phyloP scores from a whole-genome alignment of 139 green algal genomes.

The Chlorella sp. region DNA sequence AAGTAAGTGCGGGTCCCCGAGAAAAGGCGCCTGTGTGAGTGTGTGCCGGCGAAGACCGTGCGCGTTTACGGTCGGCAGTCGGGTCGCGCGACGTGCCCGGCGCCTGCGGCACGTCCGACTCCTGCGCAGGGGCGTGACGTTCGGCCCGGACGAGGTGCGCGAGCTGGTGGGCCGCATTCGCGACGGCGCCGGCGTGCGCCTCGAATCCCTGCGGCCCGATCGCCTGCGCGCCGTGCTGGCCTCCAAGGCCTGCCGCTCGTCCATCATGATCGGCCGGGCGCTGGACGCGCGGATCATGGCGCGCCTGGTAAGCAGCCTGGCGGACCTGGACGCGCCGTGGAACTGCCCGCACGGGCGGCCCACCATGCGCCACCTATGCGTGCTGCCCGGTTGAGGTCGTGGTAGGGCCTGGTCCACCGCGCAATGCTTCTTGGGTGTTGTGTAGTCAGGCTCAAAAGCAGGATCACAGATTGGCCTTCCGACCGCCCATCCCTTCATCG shows the following conservation, averaged over 20 bases:
- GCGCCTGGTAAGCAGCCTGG: conserved; percentile 64
- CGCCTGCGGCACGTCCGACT: background rate
- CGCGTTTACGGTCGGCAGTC: no score
- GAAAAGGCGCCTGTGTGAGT: no score
- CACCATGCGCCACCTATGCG: conserved; percentile 90
- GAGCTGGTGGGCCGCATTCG: conserved; percentile 39
- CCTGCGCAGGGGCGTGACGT: conserved; percentile 54
- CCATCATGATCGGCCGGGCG: conserved; percentile 93
- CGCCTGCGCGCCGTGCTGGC: conserved; percentile 84
- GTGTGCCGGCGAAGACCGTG: background rate
- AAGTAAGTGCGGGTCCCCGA: conserved; percentile 4
- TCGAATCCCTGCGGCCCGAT: background rate
- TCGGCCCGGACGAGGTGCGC: conserved; percentile 57
- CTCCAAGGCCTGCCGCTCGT: conserved; percentile 82
- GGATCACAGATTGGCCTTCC: no score
- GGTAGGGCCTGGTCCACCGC: no score
- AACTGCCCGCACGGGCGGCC: conserved; percentile 96
- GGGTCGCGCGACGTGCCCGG: background rate
- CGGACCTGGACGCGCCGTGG: conserved; percentile 78
- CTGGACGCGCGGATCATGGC: conserved; percentile 62
- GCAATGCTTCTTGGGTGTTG: no score
- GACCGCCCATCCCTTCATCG: no score
- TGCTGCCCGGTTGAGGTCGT: conserved; percentile 52
- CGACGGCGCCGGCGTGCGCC: background rate
- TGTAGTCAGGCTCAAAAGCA: no score